Evolutionary conservation across 768 basidiomycete genomes (phyloP), one percentile per base, ranked within the genome.

Genomic region (Russula brevipes): DNA sequence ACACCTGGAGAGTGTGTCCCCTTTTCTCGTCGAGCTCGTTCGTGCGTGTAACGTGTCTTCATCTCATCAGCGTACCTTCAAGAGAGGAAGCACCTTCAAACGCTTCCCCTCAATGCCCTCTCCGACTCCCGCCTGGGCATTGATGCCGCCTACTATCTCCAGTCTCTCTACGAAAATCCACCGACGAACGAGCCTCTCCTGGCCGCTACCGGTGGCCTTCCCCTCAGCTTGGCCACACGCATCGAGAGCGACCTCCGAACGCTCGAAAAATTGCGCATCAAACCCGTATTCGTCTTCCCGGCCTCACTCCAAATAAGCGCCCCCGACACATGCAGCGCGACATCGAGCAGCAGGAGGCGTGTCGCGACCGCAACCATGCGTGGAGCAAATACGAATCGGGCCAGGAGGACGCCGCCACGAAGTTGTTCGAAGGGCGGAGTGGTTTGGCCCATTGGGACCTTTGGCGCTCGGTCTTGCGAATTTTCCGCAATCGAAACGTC

Each of bases 251-350:
- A 99, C 79, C 80, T 98, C 51, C 89, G 95, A 53, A 79, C 83
- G 14, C 87, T 98, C 72, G 94, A 97, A 80, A 88, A 87, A 76
- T 79, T 91, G 39, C 87, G 83, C 68, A 98, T 99, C 81, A 97
- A 96, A 73, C 97, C 97, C 24, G 93, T 99, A n/a, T 96, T 99
- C 70, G 92, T 99, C 55, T 98, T 75, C 86, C 91, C 16, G 97
- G 97, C 4, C 79, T 99, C 38, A 78, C 85, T 1, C 89, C 91
- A 1, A 85, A 85, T 69, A 87, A 86, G 66, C 84, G 88, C 60
- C 82, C 81, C 77, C 89, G 89, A 74, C 81, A 80, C 11, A 80
- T 81, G 61, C 81, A 83, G 50, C 79, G 84, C 67, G 79, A 78
- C 54, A 64, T 70, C 44, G 78, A 77, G 66, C 73, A 76, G 66